Evolutionary conservation across 441 rosid genomes (phyloP), one percentile per base, ranked within the genome.

Genomic region (Eugenia klotzschiana): DNA sequence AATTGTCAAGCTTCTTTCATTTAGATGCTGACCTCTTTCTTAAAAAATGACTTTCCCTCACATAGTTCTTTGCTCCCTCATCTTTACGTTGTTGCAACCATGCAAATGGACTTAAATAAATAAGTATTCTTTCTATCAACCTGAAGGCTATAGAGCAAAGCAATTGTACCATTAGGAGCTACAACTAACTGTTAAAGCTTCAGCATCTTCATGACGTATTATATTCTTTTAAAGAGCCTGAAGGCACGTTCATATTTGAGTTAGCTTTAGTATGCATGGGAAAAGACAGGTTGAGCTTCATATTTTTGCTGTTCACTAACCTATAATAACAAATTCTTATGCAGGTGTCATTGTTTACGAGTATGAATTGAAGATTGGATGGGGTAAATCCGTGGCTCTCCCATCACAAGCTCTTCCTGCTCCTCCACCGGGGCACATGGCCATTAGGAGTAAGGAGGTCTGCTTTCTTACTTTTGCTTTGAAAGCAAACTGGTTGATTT

Each of bases 341-440:
- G 64, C 92, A 96, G 99, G 99, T 84, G 94, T 97, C 69, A 90
- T 97, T 81, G 98, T 97, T 33, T 97, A 96, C 84, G 99, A 97
- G 86, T 95, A 94, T 84, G 99, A 95, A 87, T 88, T 97, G 89
- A 97, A 97, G 87, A 95, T 97, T 84, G 99, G 99, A 64, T 97
- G 99, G 99, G 99, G 99, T 80, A 97, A 97, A 88, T 96, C 99
- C 84, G 99, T 96, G 83, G 98, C 99, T 88, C 98, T 97, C 85
- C 99, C 99, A 82, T 94, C 99, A 64, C 99, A 97, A 89, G 99
- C 99, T 22, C 88, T 96, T 57, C 99, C 99, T 55, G 99, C 99
- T 87, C 99, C 99, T 20, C 99, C 99, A 33, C 99, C 99, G 37
- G 99, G 99, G 81, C 99, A 97, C 3, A 97, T 97, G 99, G 99